Evolutionary conservation across 1,284 basidiomycete genomes (phyloP), one percentile per base, ranked within the genome.

Genomic region (Naganishia albida): DNA sequence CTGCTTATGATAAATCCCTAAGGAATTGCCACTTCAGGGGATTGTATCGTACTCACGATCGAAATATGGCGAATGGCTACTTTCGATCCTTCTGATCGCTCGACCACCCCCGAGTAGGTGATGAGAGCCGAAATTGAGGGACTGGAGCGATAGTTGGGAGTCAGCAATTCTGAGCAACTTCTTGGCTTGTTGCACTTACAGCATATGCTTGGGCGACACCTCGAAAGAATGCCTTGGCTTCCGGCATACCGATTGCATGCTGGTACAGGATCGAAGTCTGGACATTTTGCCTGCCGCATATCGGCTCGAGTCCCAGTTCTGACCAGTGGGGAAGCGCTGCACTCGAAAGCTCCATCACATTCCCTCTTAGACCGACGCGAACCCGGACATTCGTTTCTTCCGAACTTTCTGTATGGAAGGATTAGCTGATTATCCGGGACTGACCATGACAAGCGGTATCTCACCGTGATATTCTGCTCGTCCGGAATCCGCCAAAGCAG

Each of bases 201-300:
- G 57, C 46, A 50, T 60, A 60, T 40, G 44, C 38, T 25, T 50
- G 49, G 1, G 57, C 46, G 6, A 50, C 20, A 46, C 34, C 15
- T 28, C 25, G 48, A 10, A 60, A 50, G 25, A 60, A 60, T 7
- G 57, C 16, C 48, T 60, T 60, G 57, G 48, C 44, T 40, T 60
- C 57, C 30, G 46, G 26, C 57, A 60, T 49, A 18, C 34, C 23
- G 23, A 60, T 60, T 15, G 46, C 57, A 7, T 20, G 20, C 16
- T 60, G 46, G 49, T 50, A 60, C 20, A 49, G 30, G 8, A 60
- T 34, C 13, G 20, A 39, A 12, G 20, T 49, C 13, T 16, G 26
- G n/a, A 60, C 26, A n/a, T 60, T 34, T 12, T 50, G 46, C 48
- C 34, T 60, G 46, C 57, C 57, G 48, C 34, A 60, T 50, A 60